Percentiles rank a stretch among this genome's conserved stretches.
phyloP scores from a whole-genome alignment of 1,139 yeast genomes.

The Kodamaea derodonti region DNA sequence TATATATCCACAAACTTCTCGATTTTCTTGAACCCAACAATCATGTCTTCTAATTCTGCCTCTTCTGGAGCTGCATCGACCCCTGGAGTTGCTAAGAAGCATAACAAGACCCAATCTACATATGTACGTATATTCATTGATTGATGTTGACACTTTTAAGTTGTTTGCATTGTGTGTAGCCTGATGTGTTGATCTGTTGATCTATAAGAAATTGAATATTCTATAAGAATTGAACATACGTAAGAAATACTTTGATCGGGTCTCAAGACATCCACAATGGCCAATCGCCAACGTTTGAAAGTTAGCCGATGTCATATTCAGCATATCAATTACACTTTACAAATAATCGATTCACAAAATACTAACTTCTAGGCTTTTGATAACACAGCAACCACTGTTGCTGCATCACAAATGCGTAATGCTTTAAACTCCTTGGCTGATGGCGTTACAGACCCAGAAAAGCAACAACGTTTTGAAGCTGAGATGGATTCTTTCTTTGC shows the following conservation, averaged over 20 bases:
- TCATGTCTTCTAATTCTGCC: conserved; percentile 6
- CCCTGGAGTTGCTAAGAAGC: conserved; percentile 45
- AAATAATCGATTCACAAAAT: background rate
- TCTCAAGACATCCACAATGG: too few species aligned
- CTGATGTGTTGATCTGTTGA: too few species aligned
- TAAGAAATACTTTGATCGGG: too few species aligned
- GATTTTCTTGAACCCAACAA: background rate
- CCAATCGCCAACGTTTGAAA: too few species aligned
- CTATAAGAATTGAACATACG: too few species aligned
- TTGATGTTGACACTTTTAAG: too few species aligned
- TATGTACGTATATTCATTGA: conserved; percentile 39
- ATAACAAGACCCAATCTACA: conserved; percentile 69
- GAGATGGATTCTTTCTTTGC: conserved; percentile 96
- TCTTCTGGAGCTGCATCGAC: conserved; percentile 3
- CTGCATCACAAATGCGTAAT: conserved; percentile 97
- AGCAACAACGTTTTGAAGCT: conserved; percentile 66
- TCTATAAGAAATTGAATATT: too few species aligned
- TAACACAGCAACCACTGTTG: conserved; percentile 90
- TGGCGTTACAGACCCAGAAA: conserved; percentile 57
- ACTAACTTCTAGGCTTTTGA: conserved; percentile 66
- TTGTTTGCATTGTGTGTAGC: too few species aligned
- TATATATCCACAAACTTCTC: background rate
- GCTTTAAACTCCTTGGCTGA: conserved; percentile 88
- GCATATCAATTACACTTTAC: too few species aligned
- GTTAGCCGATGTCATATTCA: too few species aligned